phyloP scores from a whole-genome alignment of 78 protist genomes.

The Polysphondylium violaceum region DNA sequence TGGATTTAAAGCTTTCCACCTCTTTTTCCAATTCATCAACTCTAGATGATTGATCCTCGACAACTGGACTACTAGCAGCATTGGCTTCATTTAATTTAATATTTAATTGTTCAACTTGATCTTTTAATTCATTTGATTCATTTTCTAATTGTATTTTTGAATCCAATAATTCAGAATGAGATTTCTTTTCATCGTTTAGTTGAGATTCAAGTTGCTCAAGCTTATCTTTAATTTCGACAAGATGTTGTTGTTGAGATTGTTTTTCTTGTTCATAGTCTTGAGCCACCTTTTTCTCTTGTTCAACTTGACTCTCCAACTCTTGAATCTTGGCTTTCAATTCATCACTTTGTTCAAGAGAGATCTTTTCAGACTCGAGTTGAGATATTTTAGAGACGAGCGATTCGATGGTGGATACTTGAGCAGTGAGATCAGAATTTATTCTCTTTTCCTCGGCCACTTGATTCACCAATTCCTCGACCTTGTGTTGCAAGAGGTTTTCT shows the following conservation, averaged over 20 bases:
- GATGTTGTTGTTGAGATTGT: too few relatives aligned
- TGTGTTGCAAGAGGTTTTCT: too few relatives aligned
- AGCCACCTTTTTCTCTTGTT: background rate
- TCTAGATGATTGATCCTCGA: background rate
- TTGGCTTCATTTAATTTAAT: background rate
- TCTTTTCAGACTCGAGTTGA: too few relatives aligned
- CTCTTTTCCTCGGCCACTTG: too few relatives aligned
- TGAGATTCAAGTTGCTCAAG: background rate
- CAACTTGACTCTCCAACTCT: background rate
- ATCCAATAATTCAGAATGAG: background rate
- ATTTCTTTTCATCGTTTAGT: background rate
- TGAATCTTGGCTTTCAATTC: background rate
- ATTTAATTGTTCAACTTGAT: background rate
- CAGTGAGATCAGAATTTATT: too few relatives aligned
- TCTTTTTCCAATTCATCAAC: slow-evolving; percentile 8
- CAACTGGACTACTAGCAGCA: background rate
- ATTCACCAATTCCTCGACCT: too few relatives aligned
- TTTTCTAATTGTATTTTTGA: slow-evolving; percentile 1
- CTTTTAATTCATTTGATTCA: background rate
- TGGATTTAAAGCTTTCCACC: background rate
- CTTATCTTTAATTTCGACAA: background rate
- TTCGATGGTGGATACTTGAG: too few relatives aligned
- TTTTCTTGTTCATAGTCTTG: too few relatives aligned
- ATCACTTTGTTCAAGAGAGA: too few relatives aligned
- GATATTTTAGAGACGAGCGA: too few relatives aligned